Conservation (phyloP, 768 basidiomycete genomes). For the Hemileccinum rubropunctum region DNA sequence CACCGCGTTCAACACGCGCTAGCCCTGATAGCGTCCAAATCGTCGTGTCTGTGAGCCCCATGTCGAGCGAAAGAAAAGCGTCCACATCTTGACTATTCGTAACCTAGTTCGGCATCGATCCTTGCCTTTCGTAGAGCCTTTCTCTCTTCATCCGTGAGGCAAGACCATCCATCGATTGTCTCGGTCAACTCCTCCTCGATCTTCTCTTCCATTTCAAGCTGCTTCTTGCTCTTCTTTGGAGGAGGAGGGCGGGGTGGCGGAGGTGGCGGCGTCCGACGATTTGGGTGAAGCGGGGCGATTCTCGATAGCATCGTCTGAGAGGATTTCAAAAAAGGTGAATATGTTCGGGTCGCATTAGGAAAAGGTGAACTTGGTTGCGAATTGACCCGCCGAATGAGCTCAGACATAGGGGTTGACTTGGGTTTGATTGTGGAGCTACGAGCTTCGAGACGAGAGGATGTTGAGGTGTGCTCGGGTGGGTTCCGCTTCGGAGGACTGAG, state of each 20-base stretch:
- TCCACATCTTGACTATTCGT: slow-evolving; percentile 35
- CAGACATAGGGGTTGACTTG: slow-evolving; percentile 65
- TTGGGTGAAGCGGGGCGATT: slow-evolving; percentile 76
- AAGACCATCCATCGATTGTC: slow-evolving; percentile 62
- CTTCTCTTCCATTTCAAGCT: slow-evolving; percentile 69
- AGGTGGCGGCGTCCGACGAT: slow-evolving; percentile 70
- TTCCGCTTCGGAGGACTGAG: neutral
- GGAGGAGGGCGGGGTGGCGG: slow-evolving; percentile 68
- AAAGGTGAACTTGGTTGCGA: slow-evolving; percentile 62
- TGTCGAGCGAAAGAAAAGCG: neutral
- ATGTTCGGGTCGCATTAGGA: slow-evolving; percentile 31
- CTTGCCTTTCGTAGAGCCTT: slow-evolving; percentile 57
- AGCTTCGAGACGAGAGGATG: slow-evolving; percentile 7
- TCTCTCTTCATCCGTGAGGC: slow-evolving; percentile 40
- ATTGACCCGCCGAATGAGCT: slow-evolving; percentile 71
- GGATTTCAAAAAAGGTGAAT: slow-evolving; percentile 66
- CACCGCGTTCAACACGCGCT: neutral
- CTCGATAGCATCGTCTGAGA: slow-evolving; percentile 58
- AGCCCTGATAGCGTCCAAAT: neutral
- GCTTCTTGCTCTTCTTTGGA: slow-evolving; percentile 78
- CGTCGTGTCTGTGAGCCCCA: neutral
- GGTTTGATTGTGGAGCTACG: slow-evolving; percentile 47
- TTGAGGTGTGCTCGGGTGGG: slow-evolving; percentile 6
- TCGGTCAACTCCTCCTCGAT: slow-evolving; percentile 82
- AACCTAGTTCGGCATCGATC: slow-evolving; percentile 60